A percentile compares a stretch with the other conserved stretches of the same genome.
phyloP scores from a whole-genome alignment of 257 asterid genomes.

The Coffea canephora region DNA sequence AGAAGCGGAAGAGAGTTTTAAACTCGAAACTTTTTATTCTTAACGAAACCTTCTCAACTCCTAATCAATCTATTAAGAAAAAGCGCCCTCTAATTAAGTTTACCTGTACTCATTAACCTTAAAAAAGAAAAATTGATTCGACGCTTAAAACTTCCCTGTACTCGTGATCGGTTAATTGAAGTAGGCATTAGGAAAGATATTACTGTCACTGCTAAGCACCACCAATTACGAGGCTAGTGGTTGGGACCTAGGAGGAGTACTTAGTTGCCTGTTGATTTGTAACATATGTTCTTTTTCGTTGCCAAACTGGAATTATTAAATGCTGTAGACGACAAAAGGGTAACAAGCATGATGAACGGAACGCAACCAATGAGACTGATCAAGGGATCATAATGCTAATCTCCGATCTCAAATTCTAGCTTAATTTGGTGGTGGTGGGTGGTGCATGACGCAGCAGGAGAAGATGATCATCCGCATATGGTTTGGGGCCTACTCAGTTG shows the following conservation, averaged over 20 bases:
- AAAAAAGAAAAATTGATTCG: too few species aligned
- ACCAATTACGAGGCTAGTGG: slow-evolving; percentile 12
- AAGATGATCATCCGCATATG: slow-evolving; percentile 2
- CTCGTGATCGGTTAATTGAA: slow-evolving; percentile 1
- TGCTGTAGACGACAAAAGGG: neutral
- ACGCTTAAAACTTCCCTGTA: too few species aligned
- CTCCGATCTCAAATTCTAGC: neutral
- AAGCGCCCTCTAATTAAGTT: too few species aligned
- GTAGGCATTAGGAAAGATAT: neutral
- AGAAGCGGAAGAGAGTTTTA: too few species aligned
- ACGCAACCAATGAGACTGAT: neutral
- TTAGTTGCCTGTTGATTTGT: neutral
- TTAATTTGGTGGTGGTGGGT: neutral
- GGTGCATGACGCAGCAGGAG: slow-evolving; percentile 2
- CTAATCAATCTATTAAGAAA: too few species aligned
- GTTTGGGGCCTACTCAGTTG: slow-evolving; percentile 11
- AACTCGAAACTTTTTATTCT: too few species aligned
- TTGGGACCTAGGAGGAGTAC: neutral
- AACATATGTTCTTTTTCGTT: neutral
- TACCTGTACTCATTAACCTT: too few species aligned
- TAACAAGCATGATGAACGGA: neutral
- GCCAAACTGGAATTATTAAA: slow-evolving; percentile 3
- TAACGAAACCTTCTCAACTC: too few species aligned
- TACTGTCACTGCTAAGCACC: neutral
- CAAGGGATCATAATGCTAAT: neutral